Base-by-base conservation (phyloP, 2,329 filamentous ascomycete genomes). In the Reticulascus tulasneorum region DNA sequence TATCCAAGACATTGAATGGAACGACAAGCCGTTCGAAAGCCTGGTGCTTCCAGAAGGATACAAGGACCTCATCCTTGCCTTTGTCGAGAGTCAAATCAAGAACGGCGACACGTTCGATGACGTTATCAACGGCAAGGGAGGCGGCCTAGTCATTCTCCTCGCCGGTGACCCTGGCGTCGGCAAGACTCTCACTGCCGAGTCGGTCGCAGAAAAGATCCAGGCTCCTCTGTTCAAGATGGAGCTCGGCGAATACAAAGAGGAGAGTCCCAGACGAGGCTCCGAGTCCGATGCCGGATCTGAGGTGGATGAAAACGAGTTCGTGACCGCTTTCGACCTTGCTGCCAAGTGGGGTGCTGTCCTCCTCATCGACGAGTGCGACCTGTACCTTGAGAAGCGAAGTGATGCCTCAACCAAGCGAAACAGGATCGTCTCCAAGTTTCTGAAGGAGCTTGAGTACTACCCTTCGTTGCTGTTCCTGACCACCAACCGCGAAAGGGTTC, bases 391-490 rank as follows among this genome's bases (percentile, higher is more conserved):
- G 66, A 84, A 86, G 58, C 79, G 88, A 2, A 84, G 86, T 30
- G 38, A 39, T 9, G 18, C 22, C 6, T 45, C 42, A 4, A 30
- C 39, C 9, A 35, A 29, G 11, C 39, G 35, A 4, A 45, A 39
- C 26, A 33, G n/a, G 12, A 21, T 42, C 31, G 42, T 45, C 2
- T 39, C 9, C 19, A 44, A 38, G 34, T 51, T 95, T 95, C 67
- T 95, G 3, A 80, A 88, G 1, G 72, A 91, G 38, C 70, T 95
- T 0, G 90, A 96, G 60, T 95, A 94, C 58, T 94, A 94, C 63
- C 86, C 94, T 54, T 89, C 89, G 4, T 94, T 94, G 35, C 60
- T 94, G 5, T 94, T 95, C 66, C 62, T 95, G 18, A 95, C 89
- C 0, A 94, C 89, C 3, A 94, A 94, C 56, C 79, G 88, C 2